Conservation (phyloP, 164 flowering plant genomes). For the Vitis labrusca region DNA sequence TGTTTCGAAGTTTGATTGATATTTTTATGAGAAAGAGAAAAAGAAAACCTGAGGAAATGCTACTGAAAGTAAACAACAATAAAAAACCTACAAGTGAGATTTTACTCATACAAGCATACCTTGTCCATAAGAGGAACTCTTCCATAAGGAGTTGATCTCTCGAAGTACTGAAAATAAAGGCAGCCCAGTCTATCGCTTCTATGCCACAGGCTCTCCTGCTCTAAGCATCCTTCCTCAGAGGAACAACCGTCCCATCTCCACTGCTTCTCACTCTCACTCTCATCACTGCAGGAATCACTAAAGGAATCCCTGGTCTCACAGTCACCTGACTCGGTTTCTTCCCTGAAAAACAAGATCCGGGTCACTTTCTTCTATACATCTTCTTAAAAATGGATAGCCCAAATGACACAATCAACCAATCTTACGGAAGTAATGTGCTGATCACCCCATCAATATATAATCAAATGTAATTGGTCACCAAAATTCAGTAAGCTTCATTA, state of each 20-base stretch:
- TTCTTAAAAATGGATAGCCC: not conserved
- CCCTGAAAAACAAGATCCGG: conserved; percentile 35
- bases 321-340: conserved; percentile 62
- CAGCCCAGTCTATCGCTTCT: conserved; percentile 69
- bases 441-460: no score
- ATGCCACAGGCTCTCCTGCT: conserved; percentile 55
- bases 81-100: not conserved
- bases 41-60: not conserved
- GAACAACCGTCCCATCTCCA: conserved; percentile 80
- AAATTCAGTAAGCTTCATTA: not conserved
- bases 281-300: conserved; percentile 81
- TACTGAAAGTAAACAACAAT: conserved; percentile 3
- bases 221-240: conserved; percentile 62
- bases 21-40: not conserved
- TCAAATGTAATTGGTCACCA: not conserved
- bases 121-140: conserved; percentile 93
- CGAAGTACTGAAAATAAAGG: conserved; percentile 82
- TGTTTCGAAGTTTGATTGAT: not conserved
- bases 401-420: not conserved
- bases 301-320: conserved; percentile 68
- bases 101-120: conserved; percentile 37
- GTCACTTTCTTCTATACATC: not conserved
- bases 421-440: no score
- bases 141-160: conserved; percentile 80
- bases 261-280: conserved; percentile 74